A percentile compares a stretch with the other conserved stretches of the same genome.
These are phyloP conservation scores for Carnegiea gigantea DNA, from an alignment of 179 eudicot genomes.

Conservation along the genomic window DNA sequence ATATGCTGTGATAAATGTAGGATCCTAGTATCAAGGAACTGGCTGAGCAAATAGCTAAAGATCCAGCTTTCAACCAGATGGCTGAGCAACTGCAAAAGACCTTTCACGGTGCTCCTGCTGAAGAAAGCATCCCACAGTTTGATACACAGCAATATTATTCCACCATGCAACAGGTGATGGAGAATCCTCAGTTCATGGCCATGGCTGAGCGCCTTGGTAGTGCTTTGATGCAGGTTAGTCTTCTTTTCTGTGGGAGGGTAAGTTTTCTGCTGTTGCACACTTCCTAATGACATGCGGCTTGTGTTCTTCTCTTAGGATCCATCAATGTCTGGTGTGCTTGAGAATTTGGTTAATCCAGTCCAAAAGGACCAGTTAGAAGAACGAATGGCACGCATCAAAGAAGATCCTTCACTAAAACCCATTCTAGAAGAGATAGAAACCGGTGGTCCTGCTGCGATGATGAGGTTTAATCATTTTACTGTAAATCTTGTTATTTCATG, in stretches of 20 bases:
- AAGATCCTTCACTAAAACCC: constrained; percentile 91
- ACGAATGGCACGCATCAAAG: constrained; percentile 86
- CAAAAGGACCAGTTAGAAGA: constrained; percentile 83
- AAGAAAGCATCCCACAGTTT: constrained; percentile 71
- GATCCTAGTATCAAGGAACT: constrained; percentile 98
- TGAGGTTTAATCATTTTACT: constrained; percentile 55
- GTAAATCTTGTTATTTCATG: neutral
- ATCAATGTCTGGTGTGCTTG: constrained; percentile 95
- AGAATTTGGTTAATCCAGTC: constrained; percentile 77
- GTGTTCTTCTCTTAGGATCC: constrained; percentile 64
- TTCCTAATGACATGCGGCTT: neutral
- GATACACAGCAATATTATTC: constrained; percentile 84
- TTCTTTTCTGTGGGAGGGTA: neutral
- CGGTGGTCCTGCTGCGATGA: constrained; percentile 99
- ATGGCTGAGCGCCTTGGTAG: constrained; percentile 99
- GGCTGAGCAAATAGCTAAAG: constrained; percentile 97
- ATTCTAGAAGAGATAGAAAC: constrained; percentile 92
- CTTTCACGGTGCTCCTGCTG: constrained; percentile 65
- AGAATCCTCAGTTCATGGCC: constrained; percentile 95
- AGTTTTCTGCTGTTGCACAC: neutral
- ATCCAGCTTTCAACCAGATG: constrained; percentile 96
- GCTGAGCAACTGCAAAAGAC: constrained; percentile 96
- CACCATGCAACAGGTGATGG: constrained; percentile 99
- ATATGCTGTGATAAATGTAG: constrained; percentile 42
- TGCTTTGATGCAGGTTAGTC: constrained; percentile 88